Base-by-base conservation (phyloP, 2,329 filamentous ascomycete species). In the Penicillium concentricum region DNA sequence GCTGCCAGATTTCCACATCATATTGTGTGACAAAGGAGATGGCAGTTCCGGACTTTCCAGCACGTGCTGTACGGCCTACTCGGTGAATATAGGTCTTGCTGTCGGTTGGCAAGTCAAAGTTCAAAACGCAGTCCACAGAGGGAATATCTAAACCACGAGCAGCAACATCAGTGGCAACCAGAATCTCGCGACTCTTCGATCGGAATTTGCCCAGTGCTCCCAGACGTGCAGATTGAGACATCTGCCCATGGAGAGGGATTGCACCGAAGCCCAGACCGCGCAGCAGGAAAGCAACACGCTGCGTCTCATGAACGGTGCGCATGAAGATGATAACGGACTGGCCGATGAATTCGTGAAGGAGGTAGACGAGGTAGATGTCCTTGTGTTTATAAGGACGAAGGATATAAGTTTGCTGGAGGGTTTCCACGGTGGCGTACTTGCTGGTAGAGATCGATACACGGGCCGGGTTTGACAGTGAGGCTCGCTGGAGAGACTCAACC, bases 161-260 rank as follows among this genome's bases (percentile, higher is more conserved):
- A 1, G 92, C 92, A n/a, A 97, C 91, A 72, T 97, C 92, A 0
- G 92, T 97, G 2, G 92, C 92, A 4, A 97, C 68, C 4, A 99
- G 84, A 38, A 99, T 93, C 63, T 95, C 86, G 41, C 92, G 83
- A n/a, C 83, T 85, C 8, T 87, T 86, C 3, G 88, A 81, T 53
- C 89, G 87, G 81, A 99, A 97, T 72, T 97, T 97, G 72, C 89
- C 90, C 9, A 99, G 80, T 0, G 94, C 90, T 7, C 91, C 92
- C 0, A 97, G 79, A 64, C 94, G 91, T 16, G 90, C 84, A 1
- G 90, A 90, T 73, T 99, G 94, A 1, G 87, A 92, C 49, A 99
- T 84, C 70, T 96, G 91, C 9, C 93, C 94, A 75, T 99, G 93
- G 0, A 99, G 82, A 0, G 94, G 93, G 58, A 97, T 94, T 4